Base-by-base conservation (phyloP, 768 basidiomycete genomes). In the Phlegmacium glaucopus region DNA sequence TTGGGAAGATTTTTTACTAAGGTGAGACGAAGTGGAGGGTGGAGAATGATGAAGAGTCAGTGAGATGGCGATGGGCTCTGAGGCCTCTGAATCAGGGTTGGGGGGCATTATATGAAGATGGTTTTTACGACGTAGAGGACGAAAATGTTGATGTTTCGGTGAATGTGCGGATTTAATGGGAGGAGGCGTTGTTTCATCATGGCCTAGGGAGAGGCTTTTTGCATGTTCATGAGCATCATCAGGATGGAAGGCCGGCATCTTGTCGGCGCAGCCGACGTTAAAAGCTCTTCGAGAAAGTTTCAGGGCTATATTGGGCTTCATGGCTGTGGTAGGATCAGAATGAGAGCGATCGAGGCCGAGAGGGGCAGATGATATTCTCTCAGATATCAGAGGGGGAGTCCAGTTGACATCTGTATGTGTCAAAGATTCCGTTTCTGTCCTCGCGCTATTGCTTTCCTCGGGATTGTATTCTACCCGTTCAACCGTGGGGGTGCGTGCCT, bases 111-210 rank as follows among this genome's bases (percentile, higher is more conserved):
- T 44, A 45, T 64, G 56, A 54, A 71, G 57, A 27, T 65, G 67
- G 50, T 69, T 70, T 51, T 65, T 67, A 45, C 72, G 70, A 42
- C 71, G 71, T 9, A 76, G 53, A 11, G 65, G 67, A n/a, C 62
- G 69, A 13, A 58, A 43, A 15, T 52, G 46, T 0, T 53, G 56
- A 10, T 45, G 49, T 42, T 45, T 44, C 9, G 42, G 41, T 11
- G 44, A 25, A 11, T 47, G 35, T 10, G 11, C 32, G 11, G 49
- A 41, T 8, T 45, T 39, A 26, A 43, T 44, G 25, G 37, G 45
- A 22, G 51, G 38, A 25, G 39, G 9, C n/a, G 42, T 29, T 15
- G 44, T 36, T 22, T 45, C 39, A 25, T 43, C 29, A 38, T 50
- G 32, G 32, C n/a, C 42, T 41, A 47, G 48, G n/a, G 40, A 22